Conservation (phyloP, 257 asterid genomes). For the Leonotis leonurus region DNA sequence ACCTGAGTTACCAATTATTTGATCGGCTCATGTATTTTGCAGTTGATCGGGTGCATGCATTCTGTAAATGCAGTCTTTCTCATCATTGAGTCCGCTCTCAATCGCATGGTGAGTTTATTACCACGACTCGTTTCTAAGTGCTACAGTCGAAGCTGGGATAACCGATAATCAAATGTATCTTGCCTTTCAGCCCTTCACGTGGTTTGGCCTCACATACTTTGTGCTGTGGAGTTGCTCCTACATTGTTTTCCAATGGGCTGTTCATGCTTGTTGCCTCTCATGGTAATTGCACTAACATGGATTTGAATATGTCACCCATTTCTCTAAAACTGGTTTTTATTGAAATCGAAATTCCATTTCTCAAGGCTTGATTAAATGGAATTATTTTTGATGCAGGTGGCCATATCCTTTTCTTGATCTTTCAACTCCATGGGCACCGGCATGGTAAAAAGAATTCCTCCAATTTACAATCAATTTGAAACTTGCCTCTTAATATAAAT, state of each 20-base stretch:
- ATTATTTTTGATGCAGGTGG: conserved; percentile 56
- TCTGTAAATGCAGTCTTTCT: conserved; percentile 86
- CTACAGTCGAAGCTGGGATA: no score
- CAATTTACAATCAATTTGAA: not conserved
- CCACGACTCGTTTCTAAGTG: not conserved
- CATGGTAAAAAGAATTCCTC: conserved; percentile 41
- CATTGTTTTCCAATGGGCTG: conserved; percentile 66
- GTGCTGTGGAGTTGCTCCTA: conserved; percentile 61
- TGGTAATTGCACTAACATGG: conserved; percentile 38
- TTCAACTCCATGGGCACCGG: conserved; percentile 67
- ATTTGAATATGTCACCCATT: not conserved
- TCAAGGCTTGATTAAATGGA: not conserved
- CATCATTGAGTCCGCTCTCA: conserved; percentile 64
- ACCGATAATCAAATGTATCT: not conserved
- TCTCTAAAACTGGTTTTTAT: not conserved
- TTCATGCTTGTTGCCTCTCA: conserved; percentile 65
- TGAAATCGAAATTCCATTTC: not conserved
- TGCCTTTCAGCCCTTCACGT: conserved; percentile 51
- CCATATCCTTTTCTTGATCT: conserved; percentile 95
- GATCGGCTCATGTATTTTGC: conserved; percentile 8
- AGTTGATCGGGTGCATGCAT: conserved; percentile 79
- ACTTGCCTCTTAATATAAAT: not conserved
- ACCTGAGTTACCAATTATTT: not conserved
- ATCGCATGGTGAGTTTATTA: conserved; percentile 45
- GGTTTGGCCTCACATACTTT: conserved; percentile 66